phyloP scores from a whole-genome alignment of 2,329 filamentous ascomycete species.

The Gyromitra esculenta region DNA sequence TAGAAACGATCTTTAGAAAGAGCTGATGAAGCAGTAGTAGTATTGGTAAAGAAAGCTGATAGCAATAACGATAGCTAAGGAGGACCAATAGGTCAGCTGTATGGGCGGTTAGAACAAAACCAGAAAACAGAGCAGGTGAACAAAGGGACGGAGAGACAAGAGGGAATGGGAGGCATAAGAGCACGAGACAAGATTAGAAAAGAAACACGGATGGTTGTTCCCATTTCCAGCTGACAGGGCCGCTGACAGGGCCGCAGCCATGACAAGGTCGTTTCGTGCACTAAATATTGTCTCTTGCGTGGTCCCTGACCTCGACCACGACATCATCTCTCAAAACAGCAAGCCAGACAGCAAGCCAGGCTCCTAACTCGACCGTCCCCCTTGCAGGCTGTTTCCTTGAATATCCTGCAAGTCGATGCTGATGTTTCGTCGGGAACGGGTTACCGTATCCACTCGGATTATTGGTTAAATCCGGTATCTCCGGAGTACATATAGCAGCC shows the following conservation, averaged over 20 bases:
- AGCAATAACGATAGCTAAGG: not conserved
- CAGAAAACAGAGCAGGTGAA: not conserved
- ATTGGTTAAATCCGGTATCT: too few relatives aligned
- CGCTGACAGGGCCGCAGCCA: not conserved
- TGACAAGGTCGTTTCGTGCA: conserved; percentile 20
- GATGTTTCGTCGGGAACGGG: not conserved
- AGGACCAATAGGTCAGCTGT: conserved; percentile 4
- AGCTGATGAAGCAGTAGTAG: conserved; percentile 7
- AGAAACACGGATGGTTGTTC: not conserved
- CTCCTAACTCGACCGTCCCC: not conserved
- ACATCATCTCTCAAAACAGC: conserved; percentile 8
- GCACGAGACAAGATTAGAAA: not conserved
- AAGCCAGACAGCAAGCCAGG: conserved; percentile 6
- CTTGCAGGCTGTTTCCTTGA: not conserved
- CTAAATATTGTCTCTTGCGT: not conserved
- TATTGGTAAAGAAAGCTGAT: not conserved
- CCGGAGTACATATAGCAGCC: too few relatives aligned
- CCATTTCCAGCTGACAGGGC: not conserved
- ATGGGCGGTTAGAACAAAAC: not conserved
- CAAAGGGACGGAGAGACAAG: not conserved
- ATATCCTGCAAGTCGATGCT: not conserved
- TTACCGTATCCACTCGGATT: too few relatives aligned
- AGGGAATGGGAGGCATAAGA: not conserved
- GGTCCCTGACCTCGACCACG: conserved; percentile 9
- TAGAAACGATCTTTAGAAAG: not conserved